Evolutionary conservation across 2,329 filamentous ascomycete species (phyloP).

Genomic region (Didymellaceae sp.): DNA sequence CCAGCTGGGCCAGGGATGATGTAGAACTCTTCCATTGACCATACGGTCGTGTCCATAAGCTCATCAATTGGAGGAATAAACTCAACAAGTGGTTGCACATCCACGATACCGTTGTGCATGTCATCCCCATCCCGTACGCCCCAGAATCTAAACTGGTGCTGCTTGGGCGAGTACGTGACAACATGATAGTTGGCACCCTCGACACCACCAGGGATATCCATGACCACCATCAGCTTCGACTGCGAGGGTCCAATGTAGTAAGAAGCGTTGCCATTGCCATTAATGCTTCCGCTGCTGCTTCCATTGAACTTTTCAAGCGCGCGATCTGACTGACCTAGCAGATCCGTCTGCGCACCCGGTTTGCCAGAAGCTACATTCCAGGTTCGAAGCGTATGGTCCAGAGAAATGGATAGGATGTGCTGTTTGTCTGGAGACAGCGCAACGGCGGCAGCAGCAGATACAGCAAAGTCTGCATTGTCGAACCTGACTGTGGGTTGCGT

Average conservation of each 20-base stretch:
- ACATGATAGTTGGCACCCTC: constrained; percentile 65
- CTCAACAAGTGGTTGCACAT: constrained; percentile 69
- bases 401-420: constrained; percentile 77
- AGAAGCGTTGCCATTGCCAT: constrained; percentile 53
- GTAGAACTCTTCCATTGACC: constrained; percentile 58
- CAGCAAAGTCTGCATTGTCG: constrained; percentile 66
- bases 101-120: constrained; percentile 67
- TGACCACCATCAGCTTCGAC: constrained; percentile 75
- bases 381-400: constrained; percentile 87
- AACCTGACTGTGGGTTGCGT: constrained; percentile 68
- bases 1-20: constrained; percentile 46
- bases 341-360: constrained; percentile 76
- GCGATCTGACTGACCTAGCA: constrained; percentile 66
- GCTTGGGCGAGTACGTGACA: constrained; percentile 86
- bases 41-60: constrained; percentile 58
- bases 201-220: constrained; percentile 61
- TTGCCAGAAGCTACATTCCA: constrained; percentile 88
- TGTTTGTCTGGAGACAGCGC: constrained; percentile 55
- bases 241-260: constrained; percentile 82
- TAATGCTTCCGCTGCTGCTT: constrained; percentile 46
- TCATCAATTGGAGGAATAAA: constrained; percentile 68
- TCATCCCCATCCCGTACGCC: constrained; percentile 68
- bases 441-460: constrained; percentile 70
- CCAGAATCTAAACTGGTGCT: constrained; percentile 96
- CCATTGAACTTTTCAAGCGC: constrained; percentile 67